phyloP scores from a whole-genome alignment of 2,329 filamentous ascomycete species.

The Paecilomyces niveus region DNA sequence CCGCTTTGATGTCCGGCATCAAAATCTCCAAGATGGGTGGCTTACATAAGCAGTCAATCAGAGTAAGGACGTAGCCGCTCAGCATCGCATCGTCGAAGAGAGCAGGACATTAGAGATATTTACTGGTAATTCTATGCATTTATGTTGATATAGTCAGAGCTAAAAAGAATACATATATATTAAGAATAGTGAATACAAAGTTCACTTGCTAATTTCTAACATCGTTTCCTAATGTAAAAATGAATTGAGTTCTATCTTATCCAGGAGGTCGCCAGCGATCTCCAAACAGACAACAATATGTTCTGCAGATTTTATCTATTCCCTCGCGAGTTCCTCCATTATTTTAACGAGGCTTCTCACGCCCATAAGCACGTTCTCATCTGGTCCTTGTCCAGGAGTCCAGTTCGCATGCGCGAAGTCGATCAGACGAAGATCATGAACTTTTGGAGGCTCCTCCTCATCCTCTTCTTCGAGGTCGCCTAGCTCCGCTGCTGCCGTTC shows the following conservation, averaged over 20 bases:
- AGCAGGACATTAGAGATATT: too few relatives aligned
- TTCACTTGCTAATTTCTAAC: neutral
- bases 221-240: neutral
- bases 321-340: conserved; percentile 56
- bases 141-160: neutral
- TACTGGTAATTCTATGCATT: too few relatives aligned
- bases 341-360: conserved; percentile 65
- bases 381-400: conserved; percentile 72
- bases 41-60: conserved; percentile 1
- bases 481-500: conserved; percentile 37
- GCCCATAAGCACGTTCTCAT: conserved; percentile 74
- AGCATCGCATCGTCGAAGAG: too few relatives aligned
- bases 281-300: conserved; percentile 4
- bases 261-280: conserved; percentile 3
- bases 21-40: neutral
- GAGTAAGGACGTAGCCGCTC: too few relatives aligned
- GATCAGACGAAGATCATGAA: conserved; percentile 79
- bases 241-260: neutral
- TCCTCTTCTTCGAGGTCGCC: conserved; percentile 50
- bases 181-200: neutral
- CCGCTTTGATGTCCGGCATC: neutral
- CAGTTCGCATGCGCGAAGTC: conserved; percentile 93
- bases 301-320: conserved; percentile 7
- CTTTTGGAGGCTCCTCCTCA: conserved; percentile 51
- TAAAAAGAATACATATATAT: neutral